These are phyloP conservation scores for Salix brachista DNA, from an alignment of 345 rosid genomes.

Conservation along the genomic window DNA sequence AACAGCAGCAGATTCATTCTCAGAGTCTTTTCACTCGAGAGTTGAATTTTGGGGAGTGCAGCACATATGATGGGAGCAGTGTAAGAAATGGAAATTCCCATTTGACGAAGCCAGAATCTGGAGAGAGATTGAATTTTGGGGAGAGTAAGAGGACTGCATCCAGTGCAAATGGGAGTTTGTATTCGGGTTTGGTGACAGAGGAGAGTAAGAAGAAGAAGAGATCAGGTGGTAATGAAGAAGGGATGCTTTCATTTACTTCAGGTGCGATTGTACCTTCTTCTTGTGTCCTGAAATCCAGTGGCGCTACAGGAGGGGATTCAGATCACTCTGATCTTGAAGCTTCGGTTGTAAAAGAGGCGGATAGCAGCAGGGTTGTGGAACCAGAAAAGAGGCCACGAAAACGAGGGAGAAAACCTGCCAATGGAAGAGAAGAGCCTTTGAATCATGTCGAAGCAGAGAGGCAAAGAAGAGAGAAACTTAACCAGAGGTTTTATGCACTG, in stretches of 20 bases:
- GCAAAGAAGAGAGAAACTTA: constrained; percentile 95
- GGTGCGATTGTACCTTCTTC: constrained; percentile 61
- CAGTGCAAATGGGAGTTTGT: constrained; percentile 43
- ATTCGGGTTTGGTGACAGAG: constrained; percentile 40
- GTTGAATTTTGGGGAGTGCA: constrained; percentile 61
- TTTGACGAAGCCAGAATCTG: constrained; percentile 62
- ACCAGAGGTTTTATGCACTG: constrained; percentile 76
- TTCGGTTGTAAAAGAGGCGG: constrained; percentile 68
- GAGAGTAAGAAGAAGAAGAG: constrained; percentile 69
- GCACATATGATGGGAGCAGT: constrained; percentile 41
- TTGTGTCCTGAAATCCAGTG: constrained; percentile 45
- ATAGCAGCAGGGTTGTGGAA: constrained; percentile 54
- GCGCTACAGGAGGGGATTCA: constrained; percentile 61
- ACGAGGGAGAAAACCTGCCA: constrained; percentile 93
- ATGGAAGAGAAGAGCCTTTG: constrained; percentile 92
- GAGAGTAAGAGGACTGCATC: constrained; percentile 57
- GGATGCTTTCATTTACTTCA: constrained; percentile 75
- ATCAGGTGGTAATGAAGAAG: constrained; percentile 71
- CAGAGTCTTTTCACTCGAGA: constrained; percentile 48
- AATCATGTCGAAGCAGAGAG: constrained; percentile 98
- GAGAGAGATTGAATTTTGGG: constrained; percentile 72
- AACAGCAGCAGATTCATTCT: constrained; percentile 27
- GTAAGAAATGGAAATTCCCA: constrained; percentile 44
- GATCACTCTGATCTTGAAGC: constrained; percentile 96
- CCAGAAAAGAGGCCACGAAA: constrained; percentile 83